Conservation (phyloP, 805 yeast genomes). For the Starmerella stigmatis region DNA sequence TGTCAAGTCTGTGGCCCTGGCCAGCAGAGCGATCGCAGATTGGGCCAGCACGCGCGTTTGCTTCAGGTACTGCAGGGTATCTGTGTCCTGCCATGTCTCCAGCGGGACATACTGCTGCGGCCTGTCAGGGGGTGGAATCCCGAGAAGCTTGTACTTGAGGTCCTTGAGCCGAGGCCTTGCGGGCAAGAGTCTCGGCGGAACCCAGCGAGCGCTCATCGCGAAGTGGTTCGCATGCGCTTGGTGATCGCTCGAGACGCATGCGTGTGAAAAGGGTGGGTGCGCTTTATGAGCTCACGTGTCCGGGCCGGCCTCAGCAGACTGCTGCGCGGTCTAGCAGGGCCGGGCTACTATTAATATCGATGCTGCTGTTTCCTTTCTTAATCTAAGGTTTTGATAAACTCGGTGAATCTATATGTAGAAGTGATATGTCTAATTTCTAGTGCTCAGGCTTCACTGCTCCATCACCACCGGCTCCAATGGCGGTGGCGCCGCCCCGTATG, state of each 20-base stretch:
- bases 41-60: constrained; percentile 16
- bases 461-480: too few species aligned
- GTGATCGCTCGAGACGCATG: too few species aligned
- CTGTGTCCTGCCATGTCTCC: constrained; percentile 13
- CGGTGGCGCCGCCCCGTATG: too few species aligned
- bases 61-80: constrained; percentile 16
- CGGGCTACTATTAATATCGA: too few species aligned
- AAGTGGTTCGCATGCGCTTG: not conserved
- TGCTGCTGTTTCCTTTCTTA: too few species aligned
- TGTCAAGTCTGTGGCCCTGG: constrained; percentile 9
- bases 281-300: not conserved
- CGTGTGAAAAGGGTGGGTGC: too few species aligned
- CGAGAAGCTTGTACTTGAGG: constrained; percentile 11
- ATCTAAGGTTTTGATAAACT: too few species aligned
- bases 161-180: not conserved
- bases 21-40: constrained; percentile 8
- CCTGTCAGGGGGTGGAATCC: not conserved
- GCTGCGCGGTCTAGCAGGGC: too few species aligned
- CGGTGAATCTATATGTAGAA: too few species aligned
- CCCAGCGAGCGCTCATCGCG: not conserved
- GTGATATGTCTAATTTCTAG: too few species aligned
- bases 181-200: not conserved
- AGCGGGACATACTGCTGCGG: not conserved
- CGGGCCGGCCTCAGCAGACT: not conserved
- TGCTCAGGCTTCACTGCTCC: too few species aligned